A percentile compares a stretch with the other conserved stretches of the same genome.
Conservation (phyloP, 1,284 basidiomycete genomes). For the Malassezia psittaci region DNA sequence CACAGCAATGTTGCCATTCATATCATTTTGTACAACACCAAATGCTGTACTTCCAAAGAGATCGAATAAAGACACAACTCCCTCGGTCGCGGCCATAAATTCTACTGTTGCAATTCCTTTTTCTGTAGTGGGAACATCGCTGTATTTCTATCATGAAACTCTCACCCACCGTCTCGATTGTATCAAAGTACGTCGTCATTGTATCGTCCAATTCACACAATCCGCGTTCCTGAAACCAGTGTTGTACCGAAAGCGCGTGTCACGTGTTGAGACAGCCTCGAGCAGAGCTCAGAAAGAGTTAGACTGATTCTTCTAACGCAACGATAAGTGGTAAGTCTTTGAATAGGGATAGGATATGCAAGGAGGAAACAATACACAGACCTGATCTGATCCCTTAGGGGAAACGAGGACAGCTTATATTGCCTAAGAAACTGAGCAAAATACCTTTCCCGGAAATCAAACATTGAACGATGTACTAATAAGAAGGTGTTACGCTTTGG, state of each 20-base stretch:
- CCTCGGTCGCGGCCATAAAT: constrained; percentile 82
- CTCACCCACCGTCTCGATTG: constrained; percentile 61
- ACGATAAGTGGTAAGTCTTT: too few species aligned
- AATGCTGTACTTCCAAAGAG: constrained; percentile 82
- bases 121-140: constrained; percentile 73
- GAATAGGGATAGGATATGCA: neutral
- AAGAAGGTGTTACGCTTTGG: too few species aligned
- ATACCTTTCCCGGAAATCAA: too few species aligned
- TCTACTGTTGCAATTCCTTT: constrained; percentile 73
- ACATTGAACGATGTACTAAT: too few species aligned
- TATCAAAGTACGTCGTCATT: constrained; percentile 79
- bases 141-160: constrained; percentile 26
- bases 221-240: neutral
- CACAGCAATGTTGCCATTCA: constrained; percentile 75
- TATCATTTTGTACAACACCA: constrained; percentile 69
- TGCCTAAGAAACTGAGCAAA: constrained; percentile 12
- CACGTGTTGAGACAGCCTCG: too few species aligned
- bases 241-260: too few species aligned
- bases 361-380: constrained; percentile 18
- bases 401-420: constrained; percentile 16
- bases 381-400: constrained; percentile 20
- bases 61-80: constrained; percentile 88
- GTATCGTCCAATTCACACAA: neutral
- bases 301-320: too few species aligned
- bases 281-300: too few species aligned